Evolutionary conservation across 169 alveolate genomes (phyloP).

Genomic region (Plasmodium sp.): DNA sequence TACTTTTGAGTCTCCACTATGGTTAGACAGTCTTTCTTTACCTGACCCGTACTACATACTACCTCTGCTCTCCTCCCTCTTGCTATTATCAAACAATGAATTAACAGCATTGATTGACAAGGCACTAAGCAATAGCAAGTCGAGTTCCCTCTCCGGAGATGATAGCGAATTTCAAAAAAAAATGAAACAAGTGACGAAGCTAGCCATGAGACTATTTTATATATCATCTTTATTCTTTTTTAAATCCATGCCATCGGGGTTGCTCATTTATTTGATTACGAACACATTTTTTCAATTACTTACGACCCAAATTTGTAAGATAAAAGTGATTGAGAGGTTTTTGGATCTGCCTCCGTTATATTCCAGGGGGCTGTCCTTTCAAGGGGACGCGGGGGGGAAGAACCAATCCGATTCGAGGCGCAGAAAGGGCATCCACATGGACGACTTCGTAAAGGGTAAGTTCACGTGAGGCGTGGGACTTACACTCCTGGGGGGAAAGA

Average conservation of each 20-base stretch:
- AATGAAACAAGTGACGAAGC: constrained; percentile 14
- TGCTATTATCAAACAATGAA: constrained; percentile 76
- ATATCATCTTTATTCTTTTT: constrained; percentile 45
- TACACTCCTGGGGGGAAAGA: neutral
- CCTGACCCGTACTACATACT: constrained; percentile 84
- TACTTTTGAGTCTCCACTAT: constrained; percentile 78
- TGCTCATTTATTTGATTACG: constrained; percentile 49
- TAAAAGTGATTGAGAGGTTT: constrained; percentile 31
- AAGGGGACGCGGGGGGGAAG: neutral
- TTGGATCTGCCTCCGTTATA: constrained; percentile 53
- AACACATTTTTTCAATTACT: constrained; percentile 55
- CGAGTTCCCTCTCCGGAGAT: neutral
- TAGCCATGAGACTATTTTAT: constrained; percentile 52
- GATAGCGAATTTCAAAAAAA: constrained; percentile 66
- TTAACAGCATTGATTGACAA: constrained; percentile 63
- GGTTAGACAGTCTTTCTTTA: constrained; percentile 82
- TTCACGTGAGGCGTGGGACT: neutral
- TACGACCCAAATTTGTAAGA: constrained; percentile 49
- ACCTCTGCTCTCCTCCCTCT: constrained; percentile 75
- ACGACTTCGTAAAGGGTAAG: constrained; percentile 28
- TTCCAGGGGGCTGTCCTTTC: constrained; percentile 28
- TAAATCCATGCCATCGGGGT: constrained; percentile 71
- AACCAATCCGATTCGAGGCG: neutral
- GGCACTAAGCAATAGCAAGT: constrained; percentile 5
- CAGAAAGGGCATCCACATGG: constrained; percentile 24